Evolutionary conservation across 2,329 filamentous ascomycete genomes (phyloP), one percentile per base, ranked within the genome.

Genomic region (Monilinia aucupariae): DNA sequence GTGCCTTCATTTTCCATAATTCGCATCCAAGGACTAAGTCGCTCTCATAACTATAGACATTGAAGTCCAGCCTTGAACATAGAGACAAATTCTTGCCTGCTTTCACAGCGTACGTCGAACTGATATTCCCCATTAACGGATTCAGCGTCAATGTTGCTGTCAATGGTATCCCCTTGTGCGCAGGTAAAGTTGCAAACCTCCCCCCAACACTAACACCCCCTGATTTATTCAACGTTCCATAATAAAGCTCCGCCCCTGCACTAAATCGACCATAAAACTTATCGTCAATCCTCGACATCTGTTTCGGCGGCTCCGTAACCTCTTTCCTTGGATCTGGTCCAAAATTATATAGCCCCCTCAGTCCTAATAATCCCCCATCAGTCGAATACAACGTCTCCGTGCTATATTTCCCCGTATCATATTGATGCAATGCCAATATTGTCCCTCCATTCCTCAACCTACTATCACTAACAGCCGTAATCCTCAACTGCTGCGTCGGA

Each of bases 11-110:
- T 71, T 90, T 86, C 93, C 94, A 99, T 50, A 97, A 79, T 78
- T 99, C 94, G 78, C 91, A 90, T 17, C 94, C 94, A 30, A 97
- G 83, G 32, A 92, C 88, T 80, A 96, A 88, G 64, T 94, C 90
- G 73, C 91, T 96, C 78, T 99, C 94, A 78, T 97, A 99, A 74
- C 91, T 96, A 77, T 97, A 97, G 56, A 97, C 89, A 72, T 99
- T 99, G 77, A 99, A 99, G 73, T 96, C 92, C 77, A 97, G 93
- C 56, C 89, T 86, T 27, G 92, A 96, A 67, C 92, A 94, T 56
- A 99, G 82, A 13, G 91, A 90, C 69, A 96, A 85, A 71, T 91
- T 86, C 41, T 84, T 84, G 3, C 91, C 91, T 2, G 93, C 93
- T 71, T 91, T 89, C 54, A 97, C 90, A 0, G 94, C 90, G 74